Conservation (phyloP, 2,329 filamentous ascomycete species). For the Leptosphaerulina australis region DNA sequence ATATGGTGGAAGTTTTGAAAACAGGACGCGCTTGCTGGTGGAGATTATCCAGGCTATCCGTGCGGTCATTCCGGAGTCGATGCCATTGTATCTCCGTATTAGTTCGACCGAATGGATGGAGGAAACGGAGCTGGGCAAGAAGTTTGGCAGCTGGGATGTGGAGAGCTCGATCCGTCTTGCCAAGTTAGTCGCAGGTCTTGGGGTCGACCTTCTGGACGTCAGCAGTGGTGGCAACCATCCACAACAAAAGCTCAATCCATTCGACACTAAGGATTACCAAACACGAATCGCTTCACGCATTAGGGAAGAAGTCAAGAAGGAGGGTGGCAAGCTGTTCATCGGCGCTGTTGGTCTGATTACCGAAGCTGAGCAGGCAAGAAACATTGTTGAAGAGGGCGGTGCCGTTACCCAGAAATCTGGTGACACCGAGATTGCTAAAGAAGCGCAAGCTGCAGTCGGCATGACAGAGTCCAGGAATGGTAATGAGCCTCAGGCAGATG, state of each 20-base stretch:
- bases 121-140: slow-evolving; percentile 38
- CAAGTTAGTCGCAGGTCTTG: slow-evolving; percentile 49
- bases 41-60: slow-evolving; percentile 51
- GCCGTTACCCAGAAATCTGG: slow-evolving; percentile 28
- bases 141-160: slow-evolving; percentile 50
- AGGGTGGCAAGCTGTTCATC: slow-evolving; percentile 53
- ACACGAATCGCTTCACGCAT: slow-evolving; percentile 56
- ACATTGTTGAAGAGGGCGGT: slow-evolving; percentile 50
- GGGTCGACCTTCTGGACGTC: slow-evolving; percentile 55
- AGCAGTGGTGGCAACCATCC: slow-evolving; percentile 55
- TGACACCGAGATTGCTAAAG: slow-evolving; percentile 33
- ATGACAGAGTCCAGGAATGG: slow-evolving; percentile 45
- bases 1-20: slow-evolving; percentile 53
- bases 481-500: slow-evolving; percentile 52
- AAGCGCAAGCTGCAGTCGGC: slow-evolving; percentile 39
- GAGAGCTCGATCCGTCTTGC: slow-evolving; percentile 49
- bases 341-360: slow-evolving; percentile 62
- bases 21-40: slow-evolving; percentile 47
- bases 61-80: slow-evolving; percentile 39
- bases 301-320: slow-evolving; percentile 47
- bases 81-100: slow-evolving; percentile 47
- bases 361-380: slow-evolving; percentile 57
- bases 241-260: slow-evolving; percentile 51
- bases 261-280: slow-evolving; percentile 55
- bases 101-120: slow-evolving; percentile 49